These are phyloP conservation scores for Nakaseomyces uthaithaninus DNA, from an alignment of 1,139 yeast species.

Conservation along the genomic window DNA sequence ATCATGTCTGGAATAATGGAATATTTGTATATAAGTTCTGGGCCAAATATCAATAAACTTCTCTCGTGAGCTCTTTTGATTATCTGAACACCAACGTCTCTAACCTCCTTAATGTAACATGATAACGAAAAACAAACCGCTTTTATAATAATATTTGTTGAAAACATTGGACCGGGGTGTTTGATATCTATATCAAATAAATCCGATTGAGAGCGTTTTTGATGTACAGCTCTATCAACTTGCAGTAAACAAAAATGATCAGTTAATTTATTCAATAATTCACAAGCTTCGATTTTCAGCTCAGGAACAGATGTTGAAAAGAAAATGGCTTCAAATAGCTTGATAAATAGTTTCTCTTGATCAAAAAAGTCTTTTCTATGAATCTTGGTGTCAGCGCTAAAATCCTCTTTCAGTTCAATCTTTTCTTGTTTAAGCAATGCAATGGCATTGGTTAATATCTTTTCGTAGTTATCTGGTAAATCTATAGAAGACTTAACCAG, in stretches of 20 bases:
- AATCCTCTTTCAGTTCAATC: slow-evolving; percentile 31
- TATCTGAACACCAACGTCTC: slow-evolving; percentile 62
- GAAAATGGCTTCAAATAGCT: slow-evolving; percentile 62
- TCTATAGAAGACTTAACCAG: slow-evolving; percentile 55
- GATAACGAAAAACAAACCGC: slow-evolving; percentile 77
- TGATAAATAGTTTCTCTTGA: slow-evolving; percentile 42
- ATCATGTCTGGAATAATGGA: slow-evolving; percentile 72
- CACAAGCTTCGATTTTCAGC: slow-evolving; percentile 58
- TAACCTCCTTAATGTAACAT: slow-evolving; percentile 62
- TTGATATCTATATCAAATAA: slow-evolving; percentile 69
- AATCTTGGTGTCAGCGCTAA: slow-evolving; percentile 37
- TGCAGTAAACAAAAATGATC: slow-evolving; percentile 75
- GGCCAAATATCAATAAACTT: slow-evolving; percentile 61
- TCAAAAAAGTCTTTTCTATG: slow-evolving; percentile 47
- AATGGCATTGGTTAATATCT: slow-evolving; percentile 42
- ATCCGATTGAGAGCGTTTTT: slow-evolving; percentile 60
- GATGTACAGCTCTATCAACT: slow-evolving; percentile 63
- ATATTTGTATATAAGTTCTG: slow-evolving; percentile 57
- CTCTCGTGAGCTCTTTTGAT: slow-evolving; percentile 56
- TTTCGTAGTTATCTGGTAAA: slow-evolving; percentile 49
- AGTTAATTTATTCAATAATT: slow-evolving; percentile 56
- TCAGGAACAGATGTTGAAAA: slow-evolving; percentile 71
- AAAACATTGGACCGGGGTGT: slow-evolving; percentile 66
- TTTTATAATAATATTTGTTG: slow-evolving; percentile 61
- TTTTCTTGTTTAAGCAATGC: slow-evolving; percentile 43